Percentiles rank a stretch among this genome's conserved stretches.
These are phyloP conservation scores for Tilletiaria anomala DNA, from an alignment of 1,284 basidiomycete species.

Conservation along the genomic window DNA sequence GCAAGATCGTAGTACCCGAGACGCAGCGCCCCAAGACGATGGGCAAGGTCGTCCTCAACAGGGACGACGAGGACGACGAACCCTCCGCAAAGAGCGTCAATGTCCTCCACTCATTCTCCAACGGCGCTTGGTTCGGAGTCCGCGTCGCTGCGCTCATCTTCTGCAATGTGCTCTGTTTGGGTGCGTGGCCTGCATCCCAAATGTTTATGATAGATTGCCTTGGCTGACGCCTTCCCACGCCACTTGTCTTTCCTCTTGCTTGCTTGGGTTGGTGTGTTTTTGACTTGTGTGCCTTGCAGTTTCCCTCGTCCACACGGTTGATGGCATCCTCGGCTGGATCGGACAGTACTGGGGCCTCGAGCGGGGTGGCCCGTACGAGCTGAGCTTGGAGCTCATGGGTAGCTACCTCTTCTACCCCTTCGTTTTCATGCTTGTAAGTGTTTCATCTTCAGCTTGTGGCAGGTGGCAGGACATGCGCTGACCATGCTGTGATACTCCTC, in stretches of 20 bases:
- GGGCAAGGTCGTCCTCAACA: conserved; percentile 61
- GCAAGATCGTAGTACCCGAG: conserved; percentile 71
- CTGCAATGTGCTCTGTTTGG: conserved; percentile 60
- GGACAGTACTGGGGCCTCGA: conserved; percentile 72
- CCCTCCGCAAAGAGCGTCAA: not conserved
- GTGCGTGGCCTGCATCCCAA: no score
- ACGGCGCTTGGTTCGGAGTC: conserved; percentile 72
- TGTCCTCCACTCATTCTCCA: conserved; percentile 70
- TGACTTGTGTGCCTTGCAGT: no score
- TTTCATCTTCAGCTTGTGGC: no score
- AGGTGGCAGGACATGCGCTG: no score
- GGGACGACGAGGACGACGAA: conserved; percentile 48
- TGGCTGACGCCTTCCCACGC: no score
- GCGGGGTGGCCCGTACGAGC: conserved; percentile 37
- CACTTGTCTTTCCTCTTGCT: no score
- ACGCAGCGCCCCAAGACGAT: conserved; percentile 69
- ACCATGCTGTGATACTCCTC: no score
- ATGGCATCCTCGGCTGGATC: conserved; percentile 76
- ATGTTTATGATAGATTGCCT: no score
- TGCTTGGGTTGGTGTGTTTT: no score
- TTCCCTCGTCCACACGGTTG: conserved; percentile 61
- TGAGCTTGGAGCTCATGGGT: conserved; percentile 69
- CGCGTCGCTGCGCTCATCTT: conserved; percentile 68
- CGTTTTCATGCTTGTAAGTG: conserved; percentile 42
- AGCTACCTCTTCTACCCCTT: conserved; percentile 73